A percentile compares a stretch with the other conserved stretches of the same genome.
Evolutionary conservation across 1,284 basidiomycete species (phyloP).

Genomic region (Ganoderma sinense): DNA sequence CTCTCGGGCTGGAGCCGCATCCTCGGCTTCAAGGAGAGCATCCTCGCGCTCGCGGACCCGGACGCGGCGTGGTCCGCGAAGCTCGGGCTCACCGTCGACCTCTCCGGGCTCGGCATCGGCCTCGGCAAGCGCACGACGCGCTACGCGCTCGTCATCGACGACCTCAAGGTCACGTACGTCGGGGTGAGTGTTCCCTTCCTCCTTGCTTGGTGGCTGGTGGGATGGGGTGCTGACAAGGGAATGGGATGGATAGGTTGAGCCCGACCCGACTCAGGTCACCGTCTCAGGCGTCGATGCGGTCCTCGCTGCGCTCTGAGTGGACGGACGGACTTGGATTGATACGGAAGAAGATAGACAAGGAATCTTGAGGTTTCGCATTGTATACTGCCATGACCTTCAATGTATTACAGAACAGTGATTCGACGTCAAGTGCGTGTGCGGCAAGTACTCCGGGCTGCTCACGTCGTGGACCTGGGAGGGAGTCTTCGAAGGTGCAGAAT

Average conservation of each 20-base stretch:
- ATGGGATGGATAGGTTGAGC: conserved; percentile 52
- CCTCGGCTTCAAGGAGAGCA: conserved; percentile 77
- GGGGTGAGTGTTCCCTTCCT: conserved; percentile 48
- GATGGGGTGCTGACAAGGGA: not conserved
- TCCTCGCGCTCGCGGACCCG: conserved; percentile 64
- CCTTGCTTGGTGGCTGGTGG: too few relatives aligned
- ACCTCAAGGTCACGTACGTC: conserved; percentile 72
- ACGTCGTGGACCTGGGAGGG: not conserved
- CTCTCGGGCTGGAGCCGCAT: conserved; percentile 80
- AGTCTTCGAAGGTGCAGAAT: too few relatives aligned
- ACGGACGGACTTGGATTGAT: not conserved
- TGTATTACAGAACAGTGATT: not conserved
- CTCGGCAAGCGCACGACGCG: conserved; percentile 74
- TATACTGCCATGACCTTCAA: not conserved
- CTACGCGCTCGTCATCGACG: conserved; percentile 78
- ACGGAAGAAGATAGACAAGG: not conserved
- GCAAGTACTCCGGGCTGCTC: not conserved
- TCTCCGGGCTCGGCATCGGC: conserved; percentile 57
- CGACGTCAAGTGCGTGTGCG: not conserved
- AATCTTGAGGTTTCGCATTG: not conserved
- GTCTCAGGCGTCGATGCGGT: conserved; percentile 75
- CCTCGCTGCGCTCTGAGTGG: conserved; percentile 45
- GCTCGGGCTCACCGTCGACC: conserved; percentile 68
- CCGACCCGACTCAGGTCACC: conserved; percentile 55
- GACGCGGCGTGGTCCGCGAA: conserved; percentile 67